Conservation (phyloP, 768 basidiomycete genomes). For the Phylloporus sp. region DNA sequence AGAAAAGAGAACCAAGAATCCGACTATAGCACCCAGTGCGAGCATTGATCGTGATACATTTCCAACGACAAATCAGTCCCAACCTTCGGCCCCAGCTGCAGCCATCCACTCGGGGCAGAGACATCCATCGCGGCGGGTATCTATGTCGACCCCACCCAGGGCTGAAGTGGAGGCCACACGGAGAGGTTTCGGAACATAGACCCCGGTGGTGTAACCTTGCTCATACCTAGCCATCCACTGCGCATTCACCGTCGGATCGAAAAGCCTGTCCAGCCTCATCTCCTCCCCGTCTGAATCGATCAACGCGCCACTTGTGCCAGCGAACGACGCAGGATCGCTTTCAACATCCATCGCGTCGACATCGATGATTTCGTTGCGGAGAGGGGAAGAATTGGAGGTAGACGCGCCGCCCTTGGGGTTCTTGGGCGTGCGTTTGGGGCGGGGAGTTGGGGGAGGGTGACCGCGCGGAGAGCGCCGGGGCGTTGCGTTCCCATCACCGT, state of each 20-base stretch:
- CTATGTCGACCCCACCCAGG: neutral
- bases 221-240: slow-evolving; percentile 16
- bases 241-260: slow-evolving; percentile 5
- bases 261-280: slow-evolving; percentile 1
- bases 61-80: slow-evolving; percentile 4
- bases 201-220: slow-evolving; percentile 4
- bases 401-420: neutral
- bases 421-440: slow-evolving; percentile 1
- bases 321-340: neutral
- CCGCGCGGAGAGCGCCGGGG: neutral
- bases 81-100: slow-evolving; percentile 11
- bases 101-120: slow-evolving; percentile 25
- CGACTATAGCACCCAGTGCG: neutral
- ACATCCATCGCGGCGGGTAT: slow-evolving; percentile 9
- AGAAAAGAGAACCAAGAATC: neutral
- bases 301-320: neutral
- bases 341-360: neutral
- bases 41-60: neutral
- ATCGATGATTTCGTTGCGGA: neutral
- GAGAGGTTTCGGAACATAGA: neutral
- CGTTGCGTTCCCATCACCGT: neutral
- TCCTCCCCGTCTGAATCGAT: slow-evolving; percentile 3
- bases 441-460: neutral
- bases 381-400: neutral
- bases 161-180: neutral